A percentile compares a stretch with the other conserved stretches of the same genome.
Conservation (phyloP, 2,329 filamentous ascomycete species). For the Tolypocladium ovalisporum region DNA sequence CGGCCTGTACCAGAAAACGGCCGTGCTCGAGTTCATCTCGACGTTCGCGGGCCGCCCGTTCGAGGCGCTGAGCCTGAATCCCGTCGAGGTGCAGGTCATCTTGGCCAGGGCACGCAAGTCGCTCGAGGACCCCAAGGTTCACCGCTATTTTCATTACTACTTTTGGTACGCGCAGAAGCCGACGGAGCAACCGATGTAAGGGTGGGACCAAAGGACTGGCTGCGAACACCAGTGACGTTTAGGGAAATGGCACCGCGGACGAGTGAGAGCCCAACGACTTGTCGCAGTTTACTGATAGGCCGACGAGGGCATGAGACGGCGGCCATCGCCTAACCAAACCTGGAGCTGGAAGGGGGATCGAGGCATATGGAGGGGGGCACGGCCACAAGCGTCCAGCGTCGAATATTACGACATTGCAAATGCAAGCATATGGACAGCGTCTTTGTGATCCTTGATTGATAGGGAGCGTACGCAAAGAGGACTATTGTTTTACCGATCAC, state of each 20-base stretch:
- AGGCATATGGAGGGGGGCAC: neutral
- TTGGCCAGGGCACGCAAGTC: neutral
- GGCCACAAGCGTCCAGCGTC: neutral
- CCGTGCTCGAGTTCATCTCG: neutral
- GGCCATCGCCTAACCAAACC: too few relatives aligned
- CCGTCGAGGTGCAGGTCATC: neutral
- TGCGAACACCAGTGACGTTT: neutral
- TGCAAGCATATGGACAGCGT: too few relatives aligned
- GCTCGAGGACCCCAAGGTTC: neutral
- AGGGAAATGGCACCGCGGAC: neutral
- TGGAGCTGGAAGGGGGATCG: neutral
- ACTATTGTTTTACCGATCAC: too few relatives aligned
- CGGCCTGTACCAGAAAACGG: neutral
- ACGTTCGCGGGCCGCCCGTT: neutral
- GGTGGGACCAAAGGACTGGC: neutral
- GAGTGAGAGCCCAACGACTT: too few relatives aligned
- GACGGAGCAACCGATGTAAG: too few relatives aligned
- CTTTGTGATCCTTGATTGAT: too few relatives aligned
- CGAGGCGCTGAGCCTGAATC: neutral
- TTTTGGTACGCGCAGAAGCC: neutral
- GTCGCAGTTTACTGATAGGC: too few relatives aligned
- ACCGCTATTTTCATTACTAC: neutral
- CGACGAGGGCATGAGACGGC: too few relatives aligned
- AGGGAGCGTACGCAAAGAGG: too few relatives aligned
- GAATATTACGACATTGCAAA: neutral